Evolutionary conservation across 495 filamentous ascomycete genomes (phyloP).

Genomic region (Parmelia sp.): DNA sequence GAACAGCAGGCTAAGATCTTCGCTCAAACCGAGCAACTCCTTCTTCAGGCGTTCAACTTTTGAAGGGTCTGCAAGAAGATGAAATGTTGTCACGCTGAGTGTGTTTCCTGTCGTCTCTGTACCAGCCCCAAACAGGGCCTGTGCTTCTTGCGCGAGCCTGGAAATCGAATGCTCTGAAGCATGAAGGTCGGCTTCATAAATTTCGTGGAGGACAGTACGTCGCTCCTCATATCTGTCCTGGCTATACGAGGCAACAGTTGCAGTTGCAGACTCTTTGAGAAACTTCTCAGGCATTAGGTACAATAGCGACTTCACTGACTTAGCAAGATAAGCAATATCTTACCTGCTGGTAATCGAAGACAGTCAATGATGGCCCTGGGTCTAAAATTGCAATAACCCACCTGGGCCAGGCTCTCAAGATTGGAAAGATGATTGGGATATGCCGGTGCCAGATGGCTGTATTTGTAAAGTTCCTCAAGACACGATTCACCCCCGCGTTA

Average conservation of each 20-base stretch:
- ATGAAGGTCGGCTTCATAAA: slow-evolving; percentile 25
- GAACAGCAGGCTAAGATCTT: slow-evolving; percentile 14
- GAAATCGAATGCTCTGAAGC: slow-evolving; percentile 24
- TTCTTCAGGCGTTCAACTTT: slow-evolving; percentile 24
- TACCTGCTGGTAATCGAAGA: slow-evolving; percentile 2
- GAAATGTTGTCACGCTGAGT: slow-evolving; percentile 29
- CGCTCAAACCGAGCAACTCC: slow-evolving; percentile 31
- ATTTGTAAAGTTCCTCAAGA: background rate
- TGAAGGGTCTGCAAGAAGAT: slow-evolving; percentile 27
- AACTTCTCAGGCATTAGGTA: background rate
- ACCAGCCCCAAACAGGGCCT: slow-evolving; percentile 34
- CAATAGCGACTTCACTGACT: too few species aligned
- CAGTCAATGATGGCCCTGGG: background rate
- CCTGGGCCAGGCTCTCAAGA: background rate
- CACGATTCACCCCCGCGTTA: slow-evolving; percentile 9
- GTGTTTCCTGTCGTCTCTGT: slow-evolving; percentile 34
- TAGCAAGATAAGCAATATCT: background rate
- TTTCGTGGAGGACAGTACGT: background rate
- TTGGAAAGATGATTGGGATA: background rate
- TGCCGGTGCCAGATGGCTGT: background rate
- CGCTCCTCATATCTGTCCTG: background rate
- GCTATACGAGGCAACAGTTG: background rate
- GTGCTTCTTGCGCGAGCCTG: slow-evolving; percentile 33
- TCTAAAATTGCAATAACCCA: slow-evolving; percentile 1
- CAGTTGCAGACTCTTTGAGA: background rate